These are phyloP conservation scores for Paraurostyla sp. DNA, from an alignment of 73 alveolate genomes.

Conservation along the genomic window DNA sequence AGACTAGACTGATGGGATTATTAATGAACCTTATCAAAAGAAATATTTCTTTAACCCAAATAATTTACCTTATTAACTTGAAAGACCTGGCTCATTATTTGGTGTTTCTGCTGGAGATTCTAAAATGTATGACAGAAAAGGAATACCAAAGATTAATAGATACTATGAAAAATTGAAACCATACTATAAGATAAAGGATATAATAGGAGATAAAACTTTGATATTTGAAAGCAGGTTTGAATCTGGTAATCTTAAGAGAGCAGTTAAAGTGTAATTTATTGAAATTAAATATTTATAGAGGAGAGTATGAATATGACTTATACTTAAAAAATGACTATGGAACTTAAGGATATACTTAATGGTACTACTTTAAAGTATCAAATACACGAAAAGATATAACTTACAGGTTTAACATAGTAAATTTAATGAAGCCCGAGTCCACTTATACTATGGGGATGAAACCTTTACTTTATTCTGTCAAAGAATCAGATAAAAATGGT, in stretches of 20 bases:
- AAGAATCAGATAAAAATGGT: constrained; percentile 74
- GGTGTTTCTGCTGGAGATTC: not conserved
- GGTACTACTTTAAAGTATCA: constrained; percentile 89
- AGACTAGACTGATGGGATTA: constrained; percentile 8
- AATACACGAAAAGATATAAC: constrained; percentile 89
- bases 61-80: constrained; percentile 12
- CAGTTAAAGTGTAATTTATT: constrained; percentile 71
- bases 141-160: constrained; percentile 7
- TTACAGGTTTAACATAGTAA: constrained; percentile 78
- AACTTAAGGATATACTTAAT: constrained; percentile 88
- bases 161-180: constrained; percentile 61
- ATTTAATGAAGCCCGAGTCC: constrained; percentile 78
- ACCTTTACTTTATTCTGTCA: constrained; percentile 84
- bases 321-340: constrained; percentile 89
- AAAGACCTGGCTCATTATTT: not conserved
- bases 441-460: constrained; percentile 80
- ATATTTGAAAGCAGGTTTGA: constrained; percentile 92
- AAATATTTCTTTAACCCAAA: constrained; percentile 18
- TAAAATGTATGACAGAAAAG: not conserved
- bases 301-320: constrained; percentile 88
- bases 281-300: not conserved
- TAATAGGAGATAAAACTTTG: constrained; percentile 2
- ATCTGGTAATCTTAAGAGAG: constrained; percentile 97
- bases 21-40: constrained; percentile 37
- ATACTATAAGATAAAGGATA: constrained; percentile 38